Conservation (phyloP, 208 protist species). For the Crithidia mellificae region DNA sequence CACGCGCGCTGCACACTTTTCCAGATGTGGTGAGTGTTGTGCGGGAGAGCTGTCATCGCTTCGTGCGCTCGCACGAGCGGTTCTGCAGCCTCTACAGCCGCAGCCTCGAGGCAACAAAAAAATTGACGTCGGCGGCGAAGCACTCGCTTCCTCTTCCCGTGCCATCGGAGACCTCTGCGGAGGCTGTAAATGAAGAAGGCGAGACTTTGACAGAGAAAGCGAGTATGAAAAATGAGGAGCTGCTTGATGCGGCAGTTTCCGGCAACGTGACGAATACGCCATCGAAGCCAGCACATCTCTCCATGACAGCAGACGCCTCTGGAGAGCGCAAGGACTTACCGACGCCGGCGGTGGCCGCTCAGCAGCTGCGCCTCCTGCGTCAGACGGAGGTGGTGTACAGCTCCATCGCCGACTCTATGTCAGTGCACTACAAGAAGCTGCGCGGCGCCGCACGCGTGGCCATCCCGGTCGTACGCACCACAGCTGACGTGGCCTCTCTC, state of each 20-base stretch:
- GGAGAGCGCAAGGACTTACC: not conserved
- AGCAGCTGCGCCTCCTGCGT: slow-evolving; percentile 20
- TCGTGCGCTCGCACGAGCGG: slow-evolving; percentile 35
- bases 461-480: slow-evolving; percentile 38
- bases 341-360: slow-evolving; percentile 5
- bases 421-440: slow-evolving; percentile 61
- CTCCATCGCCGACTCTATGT: slow-evolving; percentile 59
- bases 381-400: slow-evolving; percentile 42
- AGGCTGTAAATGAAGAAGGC: too few relatives aligned
- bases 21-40: slow-evolving; percentile 50
- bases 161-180: too few relatives aligned
- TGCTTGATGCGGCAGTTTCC: too few relatives aligned
- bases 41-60: slow-evolving; percentile 53
- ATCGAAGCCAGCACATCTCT: not conserved
- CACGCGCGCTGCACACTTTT: slow-evolving; percentile 27
- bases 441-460: slow-evolving; percentile 34
- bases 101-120: too few relatives aligned
- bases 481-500: slow-evolving; percentile 51
- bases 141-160: too few relatives aligned
- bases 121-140: too few relatives aligned
- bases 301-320: not conserved
- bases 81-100: slow-evolving; percentile 17
- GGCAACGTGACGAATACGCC: not conserved
- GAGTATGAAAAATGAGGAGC: too few relatives aligned
- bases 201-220: too few relatives aligned